Conservation (phyloP, 2,329 filamentous ascomycete genomes). For the Penicillium hesseltinei region DNA sequence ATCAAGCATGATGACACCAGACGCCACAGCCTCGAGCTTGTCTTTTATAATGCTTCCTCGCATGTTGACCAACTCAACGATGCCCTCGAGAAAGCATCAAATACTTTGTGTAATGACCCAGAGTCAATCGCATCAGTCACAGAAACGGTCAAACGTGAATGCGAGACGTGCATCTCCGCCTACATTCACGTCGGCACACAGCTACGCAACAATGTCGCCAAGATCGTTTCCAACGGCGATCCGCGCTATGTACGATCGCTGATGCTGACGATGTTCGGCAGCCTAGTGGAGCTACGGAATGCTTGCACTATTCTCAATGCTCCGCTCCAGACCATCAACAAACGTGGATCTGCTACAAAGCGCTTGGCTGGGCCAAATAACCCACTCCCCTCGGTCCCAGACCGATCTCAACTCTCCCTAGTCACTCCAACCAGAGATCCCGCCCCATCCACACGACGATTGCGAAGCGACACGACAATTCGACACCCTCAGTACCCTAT, state of each 20-base stretch:
- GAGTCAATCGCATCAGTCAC: constrained; percentile 43
- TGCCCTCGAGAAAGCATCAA: constrained; percentile 51
- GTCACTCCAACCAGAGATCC: constrained; percentile 50
- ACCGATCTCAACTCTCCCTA: constrained; percentile 31
- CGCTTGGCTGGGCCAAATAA: constrained; percentile 33
- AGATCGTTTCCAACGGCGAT: constrained; percentile 56
- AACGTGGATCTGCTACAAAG: constrained; percentile 28
- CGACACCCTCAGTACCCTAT: constrained; percentile 42
- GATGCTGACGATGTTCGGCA: constrained; percentile 59
- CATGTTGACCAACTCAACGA: constrained; percentile 58
- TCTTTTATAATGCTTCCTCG: constrained; percentile 56
- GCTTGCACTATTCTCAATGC: constrained; percentile 54
- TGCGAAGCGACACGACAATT: constrained; percentile 53
- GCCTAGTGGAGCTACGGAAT: constrained; percentile 59
- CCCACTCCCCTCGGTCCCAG: constrained; percentile 24
- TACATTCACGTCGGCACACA: constrained; percentile 52
- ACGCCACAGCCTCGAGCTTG: constrained; percentile 54
- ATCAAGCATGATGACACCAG: constrained; percentile 48
- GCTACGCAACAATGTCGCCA: constrained; percentile 48
- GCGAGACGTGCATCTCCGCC: constrained; percentile 50
- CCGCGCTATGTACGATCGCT: constrained; percentile 58
- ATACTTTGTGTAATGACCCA: constrained; percentile 50
- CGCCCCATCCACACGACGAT: constrained; percentile 43
- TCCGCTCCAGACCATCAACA: constrained; percentile 32
- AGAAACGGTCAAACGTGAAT: constrained; percentile 47